Evolutionary conservation across 179 eudicot species (phyloP).

Genomic region (Corrigiola litoralis): DNA sequence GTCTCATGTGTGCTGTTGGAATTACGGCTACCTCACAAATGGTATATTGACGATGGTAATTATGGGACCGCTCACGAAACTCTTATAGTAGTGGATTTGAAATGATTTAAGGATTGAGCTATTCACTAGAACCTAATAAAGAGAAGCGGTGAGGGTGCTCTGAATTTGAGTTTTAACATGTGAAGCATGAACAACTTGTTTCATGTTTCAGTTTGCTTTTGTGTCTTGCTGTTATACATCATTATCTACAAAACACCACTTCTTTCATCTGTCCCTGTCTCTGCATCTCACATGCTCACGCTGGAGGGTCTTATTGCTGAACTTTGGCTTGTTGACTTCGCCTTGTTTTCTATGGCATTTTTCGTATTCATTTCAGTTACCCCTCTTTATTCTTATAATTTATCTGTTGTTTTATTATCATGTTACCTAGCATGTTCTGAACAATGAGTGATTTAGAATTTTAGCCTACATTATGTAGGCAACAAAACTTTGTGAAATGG

Average conservation of each 20-base stretch:
- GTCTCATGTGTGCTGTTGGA: no score
- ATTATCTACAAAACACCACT: neutral
- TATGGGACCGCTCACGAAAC: neutral
- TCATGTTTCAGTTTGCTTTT: neutral
- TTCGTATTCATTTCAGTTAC: neutral
- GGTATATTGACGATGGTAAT: neutral
- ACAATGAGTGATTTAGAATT: no score
- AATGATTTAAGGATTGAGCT: neutral
- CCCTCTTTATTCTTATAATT: neutral
- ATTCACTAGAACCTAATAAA: neutral
- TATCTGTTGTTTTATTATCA: neutral
- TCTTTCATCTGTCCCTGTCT: neutral
- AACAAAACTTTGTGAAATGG: no score
- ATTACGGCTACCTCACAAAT: no score
- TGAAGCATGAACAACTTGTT: neutral
- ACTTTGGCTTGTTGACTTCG: neutral
- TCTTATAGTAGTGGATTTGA: neutral
- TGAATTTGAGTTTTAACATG: neutral
- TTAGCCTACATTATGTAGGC: no score
- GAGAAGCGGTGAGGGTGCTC: neutral
- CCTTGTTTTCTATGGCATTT: neutral
- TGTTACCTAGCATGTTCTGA: no score
- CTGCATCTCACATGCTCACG: neutral
- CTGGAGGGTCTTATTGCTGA: neutral
- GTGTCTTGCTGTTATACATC: neutral